Percentiles rank a stretch among this genome's conserved stretches.
Conservation (phyloP, 345 rosid genomes). For the Hibiscus trionum region DNA sequence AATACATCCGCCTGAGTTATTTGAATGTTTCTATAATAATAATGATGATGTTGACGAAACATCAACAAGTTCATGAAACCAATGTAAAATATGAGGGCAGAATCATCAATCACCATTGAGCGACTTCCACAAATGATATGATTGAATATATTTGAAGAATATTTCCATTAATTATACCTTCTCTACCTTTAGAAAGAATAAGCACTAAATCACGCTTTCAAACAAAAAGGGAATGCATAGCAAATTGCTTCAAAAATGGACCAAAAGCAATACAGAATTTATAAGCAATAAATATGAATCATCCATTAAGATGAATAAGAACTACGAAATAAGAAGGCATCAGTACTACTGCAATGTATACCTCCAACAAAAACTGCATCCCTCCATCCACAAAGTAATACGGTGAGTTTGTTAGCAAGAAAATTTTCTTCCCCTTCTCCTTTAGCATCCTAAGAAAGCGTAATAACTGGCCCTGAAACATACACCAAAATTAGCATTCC, state of each 20-base stretch:
- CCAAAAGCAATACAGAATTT: neutral
- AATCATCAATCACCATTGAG: neutral
- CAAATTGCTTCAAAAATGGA: neutral
- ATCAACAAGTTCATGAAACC: neutral
- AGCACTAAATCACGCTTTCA: neutral
- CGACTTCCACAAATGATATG: neutral
- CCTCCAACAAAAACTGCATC: conserved; percentile 91
- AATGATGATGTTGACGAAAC: no score
- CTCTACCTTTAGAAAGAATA: neutral
- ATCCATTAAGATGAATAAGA: neutral
- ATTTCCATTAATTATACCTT: neutral
- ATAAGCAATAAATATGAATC: neutral
- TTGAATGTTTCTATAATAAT: neutral
- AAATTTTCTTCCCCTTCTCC: conserved; percentile 91
- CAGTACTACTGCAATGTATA: conserved; percentile 18
- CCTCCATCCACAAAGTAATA: conserved; percentile 96
- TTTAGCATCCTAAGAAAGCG: conserved; percentile 61
- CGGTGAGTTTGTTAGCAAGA: conserved; percentile 90
- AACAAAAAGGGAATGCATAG: neutral
- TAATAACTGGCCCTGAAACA: conserved; percentile 54
- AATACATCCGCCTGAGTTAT: neutral
- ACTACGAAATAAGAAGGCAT: neutral
- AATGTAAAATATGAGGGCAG: neutral
- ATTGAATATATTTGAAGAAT: neutral
- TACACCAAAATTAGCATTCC: conserved; percentile 8